Percentiles rank a stretch among this genome's conserved stretches.
phyloP scores from a whole-genome alignment of 495 filamentous ascomycete species.

The Talaromyces ruber region DNA sequence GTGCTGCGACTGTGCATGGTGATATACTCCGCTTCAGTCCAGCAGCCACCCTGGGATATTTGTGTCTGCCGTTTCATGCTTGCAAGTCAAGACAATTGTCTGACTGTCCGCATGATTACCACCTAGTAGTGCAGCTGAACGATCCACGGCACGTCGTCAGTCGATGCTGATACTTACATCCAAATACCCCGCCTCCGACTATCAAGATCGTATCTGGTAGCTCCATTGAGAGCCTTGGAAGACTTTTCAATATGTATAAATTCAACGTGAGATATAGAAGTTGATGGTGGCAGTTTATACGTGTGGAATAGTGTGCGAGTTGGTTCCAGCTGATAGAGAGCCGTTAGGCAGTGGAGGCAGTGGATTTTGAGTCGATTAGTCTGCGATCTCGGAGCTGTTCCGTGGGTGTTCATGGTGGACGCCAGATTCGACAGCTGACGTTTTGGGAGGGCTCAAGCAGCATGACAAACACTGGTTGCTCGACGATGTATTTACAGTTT shows the following conservation, averaged over 20 bases:
- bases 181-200: slow-evolving; percentile 71
- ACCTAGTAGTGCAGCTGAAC: slow-evolving; percentile 2
- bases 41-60: too few relatives aligned
- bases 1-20: too few relatives aligned
- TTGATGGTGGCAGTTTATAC: background rate
- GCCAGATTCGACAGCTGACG: background rate
- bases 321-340: background rate
- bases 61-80: background rate
- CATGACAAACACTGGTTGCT: background rate
- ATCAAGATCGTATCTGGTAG: slow-evolving; percentile 55
- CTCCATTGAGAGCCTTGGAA: slow-evolving; percentile 17
- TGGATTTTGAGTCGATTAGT: background rate
- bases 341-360: background rate
- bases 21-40: too few relatives aligned
- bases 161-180: slow-evolving; percentile 39
- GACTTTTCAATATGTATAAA: background rate
- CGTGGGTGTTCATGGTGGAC: background rate
- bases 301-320: background rate
- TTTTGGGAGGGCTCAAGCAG: background rate
- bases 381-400: background rate
- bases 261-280: background rate
- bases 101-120: too few relatives aligned
- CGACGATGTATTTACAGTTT: too few relatives aligned
- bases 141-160: background rate
- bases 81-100: background rate